These are phyloP conservation scores for Pleodorina starrii DNA, from an alignment of 139 green algal genomes.

Conservation along the genomic window DNA sequence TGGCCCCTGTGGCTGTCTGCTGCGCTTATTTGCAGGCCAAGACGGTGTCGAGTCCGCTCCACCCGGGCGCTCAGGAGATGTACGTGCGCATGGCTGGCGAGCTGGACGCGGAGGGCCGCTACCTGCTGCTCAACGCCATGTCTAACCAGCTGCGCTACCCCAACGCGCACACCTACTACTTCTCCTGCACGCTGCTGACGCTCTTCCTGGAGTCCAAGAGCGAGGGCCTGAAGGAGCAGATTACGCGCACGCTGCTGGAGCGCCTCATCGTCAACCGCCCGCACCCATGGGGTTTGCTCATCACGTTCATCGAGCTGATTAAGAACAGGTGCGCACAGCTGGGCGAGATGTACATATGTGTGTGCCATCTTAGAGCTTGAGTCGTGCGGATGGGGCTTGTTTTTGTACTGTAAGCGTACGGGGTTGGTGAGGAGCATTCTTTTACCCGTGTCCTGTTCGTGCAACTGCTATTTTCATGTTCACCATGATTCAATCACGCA, in stretches of 20 bases:
- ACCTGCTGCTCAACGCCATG: constrained; percentile 97
- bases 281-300: constrained; percentile 92
- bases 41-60: constrained; percentile 37
- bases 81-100: constrained; percentile 69
- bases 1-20: too few species aligned
- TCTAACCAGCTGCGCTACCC: constrained; percentile 99
- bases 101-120: constrained; percentile 93
- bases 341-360: too few species aligned
- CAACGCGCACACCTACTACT: constrained; percentile 99
- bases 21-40: constrained; percentile 26
- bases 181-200: constrained; percentile 94
- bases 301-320: constrained; percentile 99
- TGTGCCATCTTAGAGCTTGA: too few species aligned
- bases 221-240: constrained; percentile 77
- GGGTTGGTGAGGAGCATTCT: too few species aligned
- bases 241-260: constrained; percentile 99
- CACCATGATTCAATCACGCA: neutral
- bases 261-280: constrained; percentile 98
- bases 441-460: too few species aligned
- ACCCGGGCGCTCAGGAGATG: constrained; percentile 55
- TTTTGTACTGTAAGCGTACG: too few species aligned
- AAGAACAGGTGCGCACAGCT: constrained; percentile 84
- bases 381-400: too few species aligned
- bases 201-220: constrained; percentile 89
- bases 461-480: too few species aligned